These are phyloP conservation scores for Reticulascus tulasneorum DNA, from an alignment of 2,329 filamentous ascomycete species.

Conservation along the genomic window DNA sequence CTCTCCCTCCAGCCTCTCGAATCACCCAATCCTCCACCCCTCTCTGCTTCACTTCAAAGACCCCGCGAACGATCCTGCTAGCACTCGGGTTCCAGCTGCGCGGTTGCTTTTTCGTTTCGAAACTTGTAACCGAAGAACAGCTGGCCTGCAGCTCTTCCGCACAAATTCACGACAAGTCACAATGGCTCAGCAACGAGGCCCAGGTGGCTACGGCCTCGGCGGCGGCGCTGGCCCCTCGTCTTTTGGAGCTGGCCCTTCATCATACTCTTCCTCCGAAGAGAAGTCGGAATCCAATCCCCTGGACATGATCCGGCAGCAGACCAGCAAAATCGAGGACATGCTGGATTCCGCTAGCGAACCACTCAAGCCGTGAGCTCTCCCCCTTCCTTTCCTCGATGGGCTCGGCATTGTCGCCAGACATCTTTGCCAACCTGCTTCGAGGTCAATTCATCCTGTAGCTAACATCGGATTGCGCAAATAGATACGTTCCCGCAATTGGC, in stretches of 20 bases:
- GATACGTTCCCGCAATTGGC: slow-evolving; percentile 90
- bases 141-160: slow-evolving; percentile 1
- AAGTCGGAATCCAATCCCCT: slow-evolving; percentile 65
- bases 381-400: background rate
- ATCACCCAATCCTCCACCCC: background rate
- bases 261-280: slow-evolving; percentile 10
- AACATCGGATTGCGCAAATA: slow-evolving; percentile 34
- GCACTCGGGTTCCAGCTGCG: background rate
- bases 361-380: slow-evolving; percentile 78
- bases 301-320: slow-evolving; percentile 88
- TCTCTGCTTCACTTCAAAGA: background rate
- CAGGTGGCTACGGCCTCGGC: slow-evolving; percentile 15
- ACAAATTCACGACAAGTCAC: slow-evolving; percentile 1
- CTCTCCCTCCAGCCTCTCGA: too few species aligned
- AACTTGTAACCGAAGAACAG: background rate
- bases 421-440: background rate
- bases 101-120: background rate
- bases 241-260: too few species aligned
- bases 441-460: slow-evolving; percentile 12
- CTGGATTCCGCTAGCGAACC: slow-evolving; percentile 85
- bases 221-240: slow-evolving; percentile 12
- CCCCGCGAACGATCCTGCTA: background rate
- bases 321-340: slow-evolving; percentile 96
- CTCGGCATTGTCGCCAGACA: background rate
- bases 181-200: slow-evolving; percentile 17